Evolutionary conservation across 768 basidiomycete genomes (phyloP).

Genomic region (Tephrocybe sp.): DNA sequence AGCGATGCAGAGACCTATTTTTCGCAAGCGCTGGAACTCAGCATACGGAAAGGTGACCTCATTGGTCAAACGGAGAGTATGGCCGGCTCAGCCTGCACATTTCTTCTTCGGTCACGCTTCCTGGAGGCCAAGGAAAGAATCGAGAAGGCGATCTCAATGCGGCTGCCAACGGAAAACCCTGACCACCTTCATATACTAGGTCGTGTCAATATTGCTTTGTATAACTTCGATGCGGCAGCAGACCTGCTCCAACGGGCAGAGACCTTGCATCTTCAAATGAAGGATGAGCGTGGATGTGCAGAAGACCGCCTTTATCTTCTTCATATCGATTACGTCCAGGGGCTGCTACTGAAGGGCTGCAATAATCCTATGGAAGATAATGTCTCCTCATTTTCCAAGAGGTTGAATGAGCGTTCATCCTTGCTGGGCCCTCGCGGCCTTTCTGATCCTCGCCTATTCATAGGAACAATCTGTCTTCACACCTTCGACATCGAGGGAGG

Average conservation of each 20-base stretch:
- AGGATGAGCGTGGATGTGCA: slow-evolving; percentile 16
- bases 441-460: neutral
- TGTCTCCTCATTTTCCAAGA: neutral
- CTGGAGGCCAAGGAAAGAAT: slow-evolving; percentile 18
- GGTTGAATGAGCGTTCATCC: neutral
- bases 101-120: slow-evolving; percentile 24
- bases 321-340: slow-evolving; percentile 13
- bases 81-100: slow-evolving; percentile 19
- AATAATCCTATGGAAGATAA: neutral
- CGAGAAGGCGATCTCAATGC: slow-evolving; percentile 20
- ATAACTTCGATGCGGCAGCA: slow-evolving; percentile 17
- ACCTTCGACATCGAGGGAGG: neutral
- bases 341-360: neutral
- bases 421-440: neutral
- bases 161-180: slow-evolving; percentile 19
- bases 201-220: slow-evolving; percentile 19
- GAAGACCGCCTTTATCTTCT: slow-evolving; percentile 19
- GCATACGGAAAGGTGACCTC: slow-evolving; percentile 15
- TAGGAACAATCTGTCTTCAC: slow-evolving; percentile 5
- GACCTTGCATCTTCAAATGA: slow-evolving; percentile 14
- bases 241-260: slow-evolving; percentile 10
- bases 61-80: slow-evolving; percentile 22
- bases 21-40: slow-evolving; percentile 14
- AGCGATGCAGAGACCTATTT: slow-evolving; percentile 21
- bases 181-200: slow-evolving; percentile 24